Conservation (phyloP, 1,284 basidiomycete species). For the Pseudozyma hubeiensis region DNA sequence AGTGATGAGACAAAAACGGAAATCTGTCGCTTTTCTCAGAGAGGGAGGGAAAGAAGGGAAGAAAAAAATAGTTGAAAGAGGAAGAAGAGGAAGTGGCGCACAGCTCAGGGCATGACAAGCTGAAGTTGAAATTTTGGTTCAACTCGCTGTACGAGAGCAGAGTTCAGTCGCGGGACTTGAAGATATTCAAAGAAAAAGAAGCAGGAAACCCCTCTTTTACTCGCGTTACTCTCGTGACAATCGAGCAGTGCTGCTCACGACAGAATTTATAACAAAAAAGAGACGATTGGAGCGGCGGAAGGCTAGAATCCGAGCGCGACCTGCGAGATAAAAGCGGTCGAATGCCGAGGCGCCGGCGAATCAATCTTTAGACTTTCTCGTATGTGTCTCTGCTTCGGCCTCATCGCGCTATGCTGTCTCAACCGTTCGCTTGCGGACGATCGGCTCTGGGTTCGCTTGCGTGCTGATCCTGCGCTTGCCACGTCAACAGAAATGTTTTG, state of each 20-base stretch:
- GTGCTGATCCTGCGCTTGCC: too few relatives aligned
- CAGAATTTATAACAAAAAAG: background rate
- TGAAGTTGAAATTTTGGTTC: background rate
- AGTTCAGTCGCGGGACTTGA: background rate
- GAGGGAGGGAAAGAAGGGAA: background rate
- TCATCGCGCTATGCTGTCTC: background rate
- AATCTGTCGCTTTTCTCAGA: background rate
- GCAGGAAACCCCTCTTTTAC: background rate
- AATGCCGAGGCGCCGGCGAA: conserved; percentile 28
- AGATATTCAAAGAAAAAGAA: too few relatives aligned
- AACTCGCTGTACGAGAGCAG: background rate
- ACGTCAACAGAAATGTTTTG: too few relatives aligned
- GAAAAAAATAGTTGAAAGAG: too few relatives aligned
- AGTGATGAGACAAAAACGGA: background rate
- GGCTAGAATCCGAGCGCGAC: conserved; percentile 12
- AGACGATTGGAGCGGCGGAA: background rate
- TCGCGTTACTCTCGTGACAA: background rate
- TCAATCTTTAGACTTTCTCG: background rate
- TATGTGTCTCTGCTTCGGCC: background rate
- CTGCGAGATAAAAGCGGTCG: conserved; percentile 4
- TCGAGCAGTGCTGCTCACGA: background rate
- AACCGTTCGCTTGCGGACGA: background rate
- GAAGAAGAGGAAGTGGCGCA: background rate
- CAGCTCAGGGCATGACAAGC: background rate
- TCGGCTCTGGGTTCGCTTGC: too few relatives aligned